Percentiles rank a stretch among this genome's conserved stretches.
phyloP scores from a whole-genome alignment of 768 basidiomycete species.

The Podaxis mareebaensis region DNA sequence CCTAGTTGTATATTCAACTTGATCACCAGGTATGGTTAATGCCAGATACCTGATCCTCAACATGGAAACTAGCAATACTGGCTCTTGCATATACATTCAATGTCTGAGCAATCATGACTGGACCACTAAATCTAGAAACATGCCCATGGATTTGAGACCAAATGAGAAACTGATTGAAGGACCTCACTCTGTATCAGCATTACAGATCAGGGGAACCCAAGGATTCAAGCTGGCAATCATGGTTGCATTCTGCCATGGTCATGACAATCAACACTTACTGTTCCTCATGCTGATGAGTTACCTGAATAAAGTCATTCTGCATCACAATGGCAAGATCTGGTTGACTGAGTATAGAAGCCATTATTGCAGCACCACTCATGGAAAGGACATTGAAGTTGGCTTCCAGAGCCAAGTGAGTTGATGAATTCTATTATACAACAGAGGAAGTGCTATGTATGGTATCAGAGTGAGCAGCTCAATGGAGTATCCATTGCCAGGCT shows the following conservation, averaged over 20 bases:
- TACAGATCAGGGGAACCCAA: slow-evolving; percentile 49
- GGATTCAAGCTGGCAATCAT: slow-evolving; percentile 53
- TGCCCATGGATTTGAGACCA: background rate
- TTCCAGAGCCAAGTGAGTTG: slow-evolving; percentile 50
- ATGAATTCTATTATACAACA: slow-evolving; percentile 44
- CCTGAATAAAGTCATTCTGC: slow-evolving; percentile 53
- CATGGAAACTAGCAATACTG: slow-evolving; percentile 53
- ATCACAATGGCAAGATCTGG: slow-evolving; percentile 58
- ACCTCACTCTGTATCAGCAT: slow-evolving; percentile 53
- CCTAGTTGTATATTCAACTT: slow-evolving; percentile 13
- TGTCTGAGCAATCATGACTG: slow-evolving; percentile 54
- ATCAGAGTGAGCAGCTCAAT: too few species aligned
- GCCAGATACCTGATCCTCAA: slow-evolving; percentile 51
- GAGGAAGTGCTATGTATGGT: background rate
- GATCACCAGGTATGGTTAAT: background rate
- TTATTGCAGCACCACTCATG: slow-evolving; percentile 51
- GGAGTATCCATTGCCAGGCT: too few species aligned
- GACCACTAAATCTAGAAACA: slow-evolving; percentile 45
- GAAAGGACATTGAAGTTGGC: slow-evolving; percentile 53
- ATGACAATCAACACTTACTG: background rate
- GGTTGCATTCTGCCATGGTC: slow-evolving; percentile 33
- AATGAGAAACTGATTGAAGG: background rate
- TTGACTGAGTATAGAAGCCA: slow-evolving; percentile 54
- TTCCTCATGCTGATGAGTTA: slow-evolving; percentile 8
- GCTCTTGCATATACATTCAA: slow-evolving; percentile 50